A percentile compares a stretch with the other conserved stretches of the same genome.
phyloP scores from a whole-genome alignment of 1,139 yeast genomes.

The Nakaseomyces sp. region DNA sequence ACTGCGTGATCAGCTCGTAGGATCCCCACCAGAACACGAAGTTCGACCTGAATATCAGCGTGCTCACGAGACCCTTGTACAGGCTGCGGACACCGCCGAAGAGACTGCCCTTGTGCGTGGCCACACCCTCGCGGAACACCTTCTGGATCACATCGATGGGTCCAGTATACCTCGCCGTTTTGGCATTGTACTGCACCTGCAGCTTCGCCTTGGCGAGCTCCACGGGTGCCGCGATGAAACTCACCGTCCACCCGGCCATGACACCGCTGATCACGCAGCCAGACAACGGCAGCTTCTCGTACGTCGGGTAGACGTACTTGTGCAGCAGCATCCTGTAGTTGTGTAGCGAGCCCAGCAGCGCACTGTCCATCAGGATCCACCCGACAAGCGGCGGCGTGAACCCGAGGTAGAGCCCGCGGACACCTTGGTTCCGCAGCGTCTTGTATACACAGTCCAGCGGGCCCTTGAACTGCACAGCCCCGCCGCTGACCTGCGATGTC shows the following conservation, averaged over 20 bases:
- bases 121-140: constrained; percentile 37
- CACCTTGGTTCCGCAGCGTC: constrained; percentile 66
- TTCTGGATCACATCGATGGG: constrained; percentile 58
- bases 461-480: constrained; percentile 54
- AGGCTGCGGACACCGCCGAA: constrained; percentile 53
- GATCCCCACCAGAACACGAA: constrained; percentile 95
- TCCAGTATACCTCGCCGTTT: constrained; percentile 58
- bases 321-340: constrained; percentile 62
- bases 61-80: constrained; percentile 74
- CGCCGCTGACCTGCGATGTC: constrained; percentile 44
- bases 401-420: constrained; percentile 73
- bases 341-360: constrained; percentile 78
- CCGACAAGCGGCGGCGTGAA: constrained; percentile 89
- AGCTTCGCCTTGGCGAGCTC: constrained; percentile 83
- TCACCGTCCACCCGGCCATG: constrained; percentile 77
- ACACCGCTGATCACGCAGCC: constrained; percentile 78
- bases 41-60: constrained; percentile 80
- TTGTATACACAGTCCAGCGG: constrained; percentile 73
- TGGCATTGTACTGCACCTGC: constrained; percentile 82
- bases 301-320: constrained; percentile 51
- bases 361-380: constrained; percentile 89
- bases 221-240: constrained; percentile 89
- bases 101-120: neutral
- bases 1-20: constrained; percentile 66
- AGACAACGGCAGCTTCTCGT: constrained; percentile 51